These are phyloP conservation scores for Globisporangium nunn DNA, from an alignment of 352 stramenopile genomes.

Conservation along the genomic window DNA sequence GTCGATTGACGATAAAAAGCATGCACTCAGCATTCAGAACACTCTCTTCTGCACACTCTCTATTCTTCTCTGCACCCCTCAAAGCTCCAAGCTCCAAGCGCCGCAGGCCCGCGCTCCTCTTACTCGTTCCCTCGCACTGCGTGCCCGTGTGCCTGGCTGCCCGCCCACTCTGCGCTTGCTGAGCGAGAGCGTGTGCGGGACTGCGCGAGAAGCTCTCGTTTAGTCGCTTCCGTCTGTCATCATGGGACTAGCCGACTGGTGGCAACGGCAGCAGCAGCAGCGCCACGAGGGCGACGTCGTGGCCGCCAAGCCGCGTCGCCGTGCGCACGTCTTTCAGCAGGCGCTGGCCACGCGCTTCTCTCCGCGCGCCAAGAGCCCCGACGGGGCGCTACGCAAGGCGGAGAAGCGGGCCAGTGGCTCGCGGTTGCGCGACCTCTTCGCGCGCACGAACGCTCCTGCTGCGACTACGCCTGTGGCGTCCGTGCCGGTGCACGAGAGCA, in stretches of 20 bases:
- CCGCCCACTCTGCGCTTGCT: too few relatives aligned
- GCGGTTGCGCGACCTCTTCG: conserved; percentile 9
- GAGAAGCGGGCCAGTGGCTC: not conserved
- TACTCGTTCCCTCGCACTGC: not conserved
- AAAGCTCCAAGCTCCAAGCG: not conserved
- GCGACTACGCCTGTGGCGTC: not conserved
- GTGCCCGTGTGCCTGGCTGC: not conserved
- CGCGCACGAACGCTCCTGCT: conserved; percentile 1
- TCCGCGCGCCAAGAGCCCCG: not conserved
- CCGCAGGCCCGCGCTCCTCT: not conserved
- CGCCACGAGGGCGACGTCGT: not conserved
- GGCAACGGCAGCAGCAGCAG: conserved; percentile 6
- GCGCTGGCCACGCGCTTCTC: conserved; percentile 10
- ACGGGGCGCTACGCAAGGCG: not conserved
- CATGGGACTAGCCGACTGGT: conserved; percentile 14
- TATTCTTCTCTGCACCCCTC: not conserved
- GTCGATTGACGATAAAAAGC: not conserved
- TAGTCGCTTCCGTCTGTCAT: not conserved
- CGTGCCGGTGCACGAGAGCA: not conserved
- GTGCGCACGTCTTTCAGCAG: conserved; percentile 10
- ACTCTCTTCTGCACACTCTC: not conserved
- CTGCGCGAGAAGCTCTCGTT: not conserved
- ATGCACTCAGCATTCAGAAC: not conserved
- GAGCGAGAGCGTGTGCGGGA: not conserved
- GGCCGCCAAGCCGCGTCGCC: conserved; percentile 2